A percentile compares a stretch with the other conserved stretches of the same genome.
Evolutionary conservation across 768 basidiomycete species (phyloP).

Genomic region (Panellus pusillus): DNA sequence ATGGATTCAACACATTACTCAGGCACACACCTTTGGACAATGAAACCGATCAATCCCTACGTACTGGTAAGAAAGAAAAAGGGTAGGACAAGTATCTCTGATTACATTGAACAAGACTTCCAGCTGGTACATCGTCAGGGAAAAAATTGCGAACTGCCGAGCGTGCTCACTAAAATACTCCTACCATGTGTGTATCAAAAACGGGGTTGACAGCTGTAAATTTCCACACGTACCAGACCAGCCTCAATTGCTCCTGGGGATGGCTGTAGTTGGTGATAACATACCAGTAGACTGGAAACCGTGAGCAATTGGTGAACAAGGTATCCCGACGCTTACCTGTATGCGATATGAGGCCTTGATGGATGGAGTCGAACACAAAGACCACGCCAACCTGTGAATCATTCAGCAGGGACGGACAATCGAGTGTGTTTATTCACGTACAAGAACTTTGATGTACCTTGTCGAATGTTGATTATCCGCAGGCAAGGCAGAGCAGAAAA

Average conservation of each 20-base stretch:
- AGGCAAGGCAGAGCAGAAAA: slow-evolving; percentile 15
- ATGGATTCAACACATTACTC: background rate
- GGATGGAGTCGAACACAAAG: slow-evolving; percentile 50
- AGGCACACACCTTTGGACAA: slow-evolving; percentile 49
- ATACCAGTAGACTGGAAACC: slow-evolving; percentile 48
- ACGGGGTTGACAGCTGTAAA: background rate
- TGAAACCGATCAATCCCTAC: slow-evolving; percentile 53
- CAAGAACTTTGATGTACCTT: slow-evolving; percentile 52
- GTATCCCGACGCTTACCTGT: slow-evolving; percentile 32
- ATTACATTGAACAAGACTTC: slow-evolving; percentile 59
- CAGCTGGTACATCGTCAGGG: slow-evolving; percentile 31
- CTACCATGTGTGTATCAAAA: slow-evolving; percentile 28
- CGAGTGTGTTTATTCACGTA: slow-evolving; percentile 23
- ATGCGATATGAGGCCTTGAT: slow-evolving; percentile 57
- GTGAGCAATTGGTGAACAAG: background rate
- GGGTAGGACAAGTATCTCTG: background rate
- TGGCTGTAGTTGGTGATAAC: slow-evolving; percentile 53
- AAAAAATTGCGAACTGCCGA: background rate
- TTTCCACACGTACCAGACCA: slow-evolving; percentile 46
- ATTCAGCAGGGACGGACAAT: background rate
- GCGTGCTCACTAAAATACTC: slow-evolving; percentile 47
- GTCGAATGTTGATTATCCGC: slow-evolving; percentile 26
- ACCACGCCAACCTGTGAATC: slow-evolving; percentile 43
- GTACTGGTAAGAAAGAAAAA: background rate
- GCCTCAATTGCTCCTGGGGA: slow-evolving; percentile 34